Base-by-base conservation (phyloP, 2,329 filamentous ascomycete species). In the Aspergillus sojae region DNA sequence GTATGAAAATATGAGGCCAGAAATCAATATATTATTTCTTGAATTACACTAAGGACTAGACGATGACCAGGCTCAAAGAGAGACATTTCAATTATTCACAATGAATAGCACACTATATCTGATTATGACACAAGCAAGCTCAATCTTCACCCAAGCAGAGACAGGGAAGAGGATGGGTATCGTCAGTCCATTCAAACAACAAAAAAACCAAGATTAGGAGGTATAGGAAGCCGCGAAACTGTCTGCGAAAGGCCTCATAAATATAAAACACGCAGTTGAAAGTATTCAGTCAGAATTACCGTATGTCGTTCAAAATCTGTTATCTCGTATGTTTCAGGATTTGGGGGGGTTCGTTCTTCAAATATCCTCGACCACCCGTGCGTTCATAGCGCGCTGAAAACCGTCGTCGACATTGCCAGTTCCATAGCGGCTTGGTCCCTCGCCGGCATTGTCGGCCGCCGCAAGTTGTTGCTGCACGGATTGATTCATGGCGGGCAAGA, bases 321-420 rank as follows among this genome's bases (percentile, higher is more conserved):
- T 64, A 67, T 36, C 6, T 66, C 45, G 41, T 34, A 21, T 63
- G 23, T 28, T 36, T 34, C 3, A 26, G 9, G 28, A 3, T 21
- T 30, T 28, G 21, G 41, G 41, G 9, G 14, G 54, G 16, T 16
- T 23, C 43, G 30, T 58, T 36, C 28, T 55, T 85, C 84, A 97
- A 78, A 97, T 94, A 80, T 94, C 90, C 84, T 97, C 92, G 69
- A 97, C 85, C 45, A 96, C 84, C 64, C 88, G 87, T 59, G 93
- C 88, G 76, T 95, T 94, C 76, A 97, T 87, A 39, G 92, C 93
- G 71, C 87, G 85, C 80, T 94, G 89, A 77, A 97, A 91, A 59
- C 89, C 87, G 68, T 89, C 86, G 67, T 79, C 71, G 32, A 74
- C 71, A 12, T 79, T 79, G 76, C 66, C 80, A 72, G 85, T 82